Evolutionary conservation across 2,329 filamentous ascomycete genomes (phyloP).

Genomic region (Neopestalotiopsis sp.): DNA sequence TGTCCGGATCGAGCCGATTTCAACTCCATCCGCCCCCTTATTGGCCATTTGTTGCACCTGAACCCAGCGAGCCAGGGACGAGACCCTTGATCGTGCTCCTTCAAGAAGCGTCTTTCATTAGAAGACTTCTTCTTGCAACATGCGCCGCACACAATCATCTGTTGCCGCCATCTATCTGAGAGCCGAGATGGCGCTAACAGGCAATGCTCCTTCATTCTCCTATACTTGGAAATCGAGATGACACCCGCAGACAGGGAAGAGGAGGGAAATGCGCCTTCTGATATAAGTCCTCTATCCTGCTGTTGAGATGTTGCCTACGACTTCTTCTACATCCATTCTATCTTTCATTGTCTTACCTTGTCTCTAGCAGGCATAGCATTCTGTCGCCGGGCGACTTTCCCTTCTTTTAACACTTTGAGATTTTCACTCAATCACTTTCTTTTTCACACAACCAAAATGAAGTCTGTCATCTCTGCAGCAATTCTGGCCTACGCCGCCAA

Average conservation of each 20-base stretch:
- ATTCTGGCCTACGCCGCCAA: constrained; percentile 39
- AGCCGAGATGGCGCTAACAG: constrained; percentile 13
- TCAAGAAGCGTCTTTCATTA: not conserved
- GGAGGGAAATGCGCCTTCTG: not conserved
- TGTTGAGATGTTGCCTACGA: not conserved
- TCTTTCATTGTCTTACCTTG: not conserved
- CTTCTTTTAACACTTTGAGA: constrained; percentile 7
- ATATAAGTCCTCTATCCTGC: not conserved
- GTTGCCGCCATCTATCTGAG: constrained; percentile 6
- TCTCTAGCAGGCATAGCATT: constrained; percentile 6
- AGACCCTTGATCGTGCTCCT: not conserved
- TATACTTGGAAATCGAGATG: not conserved
- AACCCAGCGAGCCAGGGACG: constrained; percentile 7
- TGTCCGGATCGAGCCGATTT: constrained; percentile 15
- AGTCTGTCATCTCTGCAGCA: constrained; percentile 33
- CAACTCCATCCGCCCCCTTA: constrained; percentile 2
- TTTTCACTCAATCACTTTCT: not conserved
- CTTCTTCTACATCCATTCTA: not conserved
- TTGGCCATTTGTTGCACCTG: not conserved
- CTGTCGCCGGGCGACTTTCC: constrained; percentile 17
- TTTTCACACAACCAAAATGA: constrained; percentile 32
- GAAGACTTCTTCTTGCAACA: not conserved
- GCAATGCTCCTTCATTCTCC: not conserved
- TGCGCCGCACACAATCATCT: not conserved
- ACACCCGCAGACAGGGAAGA: not conserved